These are phyloP conservation scores for Hypoxylon sp. DNA, from an alignment of 2,329 filamentous ascomycete genomes.

Conservation along the genomic window DNA sequence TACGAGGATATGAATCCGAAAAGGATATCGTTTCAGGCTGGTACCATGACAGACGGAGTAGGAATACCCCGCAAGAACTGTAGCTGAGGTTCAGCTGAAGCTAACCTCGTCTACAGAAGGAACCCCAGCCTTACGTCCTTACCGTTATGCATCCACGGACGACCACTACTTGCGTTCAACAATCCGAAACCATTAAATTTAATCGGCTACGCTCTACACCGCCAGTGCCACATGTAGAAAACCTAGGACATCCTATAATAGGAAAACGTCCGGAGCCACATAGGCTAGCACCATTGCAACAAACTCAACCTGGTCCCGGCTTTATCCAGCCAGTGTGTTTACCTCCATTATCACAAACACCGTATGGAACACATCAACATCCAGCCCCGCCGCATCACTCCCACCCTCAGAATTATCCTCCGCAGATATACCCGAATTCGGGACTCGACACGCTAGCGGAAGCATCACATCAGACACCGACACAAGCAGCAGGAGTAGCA, in stretches of 20 bases:
- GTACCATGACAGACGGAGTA: constrained; percentile 67
- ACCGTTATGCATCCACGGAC: constrained; percentile 49
- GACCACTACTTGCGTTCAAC: constrained; percentile 35
- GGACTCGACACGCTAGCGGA: constrained; percentile 61
- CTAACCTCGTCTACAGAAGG: constrained; percentile 41
- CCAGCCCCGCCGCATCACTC: constrained; percentile 32
- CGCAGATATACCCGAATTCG: constrained; percentile 51
- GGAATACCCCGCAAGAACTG: constrained; percentile 37
- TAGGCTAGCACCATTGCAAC: constrained; percentile 49
- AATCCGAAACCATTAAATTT: constrained; percentile 44
- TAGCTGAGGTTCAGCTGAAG: constrained; percentile 3
- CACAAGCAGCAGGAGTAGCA: constrained; percentile 20
- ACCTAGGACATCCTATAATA: constrained; percentile 27
- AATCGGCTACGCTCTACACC: constrained; percentile 47
- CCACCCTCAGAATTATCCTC: constrained; percentile 38
- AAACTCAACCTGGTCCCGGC: constrained; percentile 42
- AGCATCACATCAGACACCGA: constrained; percentile 57
- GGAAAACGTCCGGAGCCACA: constrained; percentile 44
- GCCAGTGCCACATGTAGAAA: constrained; percentile 26
- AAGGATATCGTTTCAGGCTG: constrained; percentile 58
- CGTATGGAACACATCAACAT: constrained; percentile 49
- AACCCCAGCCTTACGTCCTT: constrained; percentile 51
- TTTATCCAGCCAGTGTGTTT: constrained; percentile 51
- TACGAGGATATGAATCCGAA: constrained; percentile 61
- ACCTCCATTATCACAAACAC: constrained; percentile 50